A percentile compares a stretch with the other conserved stretches of the same genome.
These are phyloP conservation scores for Lumnitzera littorea DNA, from an alignment of 345 rosid species.

Conservation along the genomic window DNA sequence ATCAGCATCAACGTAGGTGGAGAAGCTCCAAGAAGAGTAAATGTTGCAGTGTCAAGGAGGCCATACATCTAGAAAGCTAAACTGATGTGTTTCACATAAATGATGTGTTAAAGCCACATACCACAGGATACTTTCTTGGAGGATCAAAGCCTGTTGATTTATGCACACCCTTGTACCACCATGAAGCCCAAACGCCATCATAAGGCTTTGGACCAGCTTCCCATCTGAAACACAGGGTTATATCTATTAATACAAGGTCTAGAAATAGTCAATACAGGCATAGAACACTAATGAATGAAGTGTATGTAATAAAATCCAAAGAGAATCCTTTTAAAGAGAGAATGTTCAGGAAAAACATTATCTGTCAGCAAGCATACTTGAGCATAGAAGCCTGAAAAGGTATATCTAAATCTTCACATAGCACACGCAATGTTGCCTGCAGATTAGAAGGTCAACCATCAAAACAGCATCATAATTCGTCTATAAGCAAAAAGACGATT, in stretches of 20 bases:
- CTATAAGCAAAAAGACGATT: background rate
- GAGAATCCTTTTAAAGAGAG: background rate
- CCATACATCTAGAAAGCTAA: too few relatives aligned
- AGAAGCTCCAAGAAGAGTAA: too few relatives aligned
- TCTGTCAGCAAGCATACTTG: conserved; percentile 30
- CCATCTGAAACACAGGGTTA: conserved; percentile 42
- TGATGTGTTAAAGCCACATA: conserved; percentile 18
- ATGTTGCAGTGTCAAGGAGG: too few relatives aligned
- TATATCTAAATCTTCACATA: conserved; percentile 68
- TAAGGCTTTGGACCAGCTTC: conserved; percentile 79
- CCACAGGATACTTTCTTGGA: conserved; percentile 48
- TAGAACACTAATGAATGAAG: background rate
- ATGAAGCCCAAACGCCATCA: conserved; percentile 83
- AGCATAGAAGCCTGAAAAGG: conserved; percentile 76
- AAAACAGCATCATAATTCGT: conserved; percentile 3
- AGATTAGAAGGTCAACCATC: conserved; percentile 3
- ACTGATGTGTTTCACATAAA: too few relatives aligned
- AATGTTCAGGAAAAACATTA: background rate
- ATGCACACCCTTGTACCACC: conserved; percentile 76
- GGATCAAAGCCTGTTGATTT: conserved; percentile 51
- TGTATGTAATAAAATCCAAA: too few relatives aligned
- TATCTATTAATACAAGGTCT: background rate
- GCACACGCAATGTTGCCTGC: conserved; percentile 65
- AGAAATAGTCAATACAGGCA: conserved; percentile 6
- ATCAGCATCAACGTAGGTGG: too few relatives aligned